Conservation (phyloP, 768 basidiomycete genomes). For the Daedaleopsis nitida region DNA sequence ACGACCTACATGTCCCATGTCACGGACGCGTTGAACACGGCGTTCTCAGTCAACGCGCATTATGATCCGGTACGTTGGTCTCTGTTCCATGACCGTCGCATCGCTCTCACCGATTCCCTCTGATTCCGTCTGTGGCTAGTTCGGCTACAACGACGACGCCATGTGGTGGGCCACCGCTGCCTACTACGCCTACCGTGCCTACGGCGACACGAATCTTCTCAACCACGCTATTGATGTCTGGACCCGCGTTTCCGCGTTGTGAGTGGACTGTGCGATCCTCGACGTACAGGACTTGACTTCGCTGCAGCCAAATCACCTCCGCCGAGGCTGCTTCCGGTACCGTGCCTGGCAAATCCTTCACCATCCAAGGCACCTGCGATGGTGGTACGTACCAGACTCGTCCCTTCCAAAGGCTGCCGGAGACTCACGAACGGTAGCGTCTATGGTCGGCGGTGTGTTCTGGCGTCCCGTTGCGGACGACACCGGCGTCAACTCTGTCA, state of each 20-base stretch:
- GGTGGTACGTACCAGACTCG: conserved; percentile 45
- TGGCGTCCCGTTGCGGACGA: conserved; percentile 51
- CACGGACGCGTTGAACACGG: conserved; percentile 43
- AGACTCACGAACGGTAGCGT: too few species aligned
- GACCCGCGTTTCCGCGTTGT: conserved; percentile 51
- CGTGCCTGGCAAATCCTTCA: conserved; percentile 44
- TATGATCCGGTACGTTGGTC: conserved; percentile 37
- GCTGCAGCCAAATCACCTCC: conserved; percentile 43
- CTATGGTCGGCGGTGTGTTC: conserved; percentile 50
- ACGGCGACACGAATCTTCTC: conserved; percentile 44
- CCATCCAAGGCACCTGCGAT: conserved; percentile 44
- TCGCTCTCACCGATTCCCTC: not conserved
- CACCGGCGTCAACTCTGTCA: conserved; percentile 49
- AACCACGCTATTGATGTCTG: conserved; percentile 49
- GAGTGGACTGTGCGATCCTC: conserved; percentile 18
- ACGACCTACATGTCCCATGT: conserved; percentile 41
- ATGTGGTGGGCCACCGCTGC: conserved; percentile 61
- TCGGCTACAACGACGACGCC: conserved; percentile 51
- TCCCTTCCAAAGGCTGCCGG: too few species aligned
- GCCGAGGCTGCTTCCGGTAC: conserved; percentile 40
- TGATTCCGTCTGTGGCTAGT: conserved; percentile 13
- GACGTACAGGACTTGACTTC: not conserved
- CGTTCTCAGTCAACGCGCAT: conserved; percentile 39
- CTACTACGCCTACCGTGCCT: conserved; percentile 50
- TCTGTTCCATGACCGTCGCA: not conserved